Percentiles rank a stretch among this genome's conserved stretches.
Conservation (phyloP, 2,329 filamentous ascomycete species). For the Xylogone sp. region DNA sequence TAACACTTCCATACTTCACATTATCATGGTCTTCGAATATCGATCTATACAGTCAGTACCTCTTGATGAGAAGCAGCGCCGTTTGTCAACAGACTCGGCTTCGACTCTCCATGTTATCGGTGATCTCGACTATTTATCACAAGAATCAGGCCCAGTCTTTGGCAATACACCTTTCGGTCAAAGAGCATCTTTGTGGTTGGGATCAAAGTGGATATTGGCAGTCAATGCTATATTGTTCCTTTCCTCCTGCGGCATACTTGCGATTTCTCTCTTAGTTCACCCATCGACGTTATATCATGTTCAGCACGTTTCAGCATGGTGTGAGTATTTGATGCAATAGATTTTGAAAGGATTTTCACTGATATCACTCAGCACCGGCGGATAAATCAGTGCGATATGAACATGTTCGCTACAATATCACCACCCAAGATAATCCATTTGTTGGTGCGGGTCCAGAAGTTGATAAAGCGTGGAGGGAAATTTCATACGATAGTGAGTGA, state of each 20-base stretch:
- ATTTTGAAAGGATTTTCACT: slow-evolving; percentile 3
- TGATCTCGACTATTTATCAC: neutral
- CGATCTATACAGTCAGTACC: neutral
- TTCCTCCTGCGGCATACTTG: slow-evolving; percentile 1
- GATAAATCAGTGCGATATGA: slow-evolving; percentile 45
- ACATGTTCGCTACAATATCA: slow-evolving; percentile 44
- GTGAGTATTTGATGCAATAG: slow-evolving; percentile 28
- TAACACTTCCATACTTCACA: neutral
- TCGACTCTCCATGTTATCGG: neutral
- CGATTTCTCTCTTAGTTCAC: neutral
- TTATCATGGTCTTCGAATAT: slow-evolving; percentile 1
- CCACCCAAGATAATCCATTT: slow-evolving; percentile 40
- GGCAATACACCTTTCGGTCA: neutral
- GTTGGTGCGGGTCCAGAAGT: slow-evolving; percentile 53
- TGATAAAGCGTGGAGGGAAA: slow-evolving; percentile 53
- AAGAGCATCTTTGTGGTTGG: neutral
- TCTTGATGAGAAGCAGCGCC: neutral
- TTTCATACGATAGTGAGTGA: slow-evolving; percentile 41
- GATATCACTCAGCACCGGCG: slow-evolving; percentile 39
- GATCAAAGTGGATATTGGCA: slow-evolving; percentile 12
- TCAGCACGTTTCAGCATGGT: slow-evolving; percentile 41
- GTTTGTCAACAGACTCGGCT: slow-evolving; percentile 1
- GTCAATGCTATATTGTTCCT: slow-evolving; percentile 9
- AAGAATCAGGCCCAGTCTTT: neutral
- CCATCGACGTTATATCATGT: slow-evolving; percentile 25